phyloP scores from a whole-genome alignment of 768 basidiomycete genomes.

The Leccinum barrowsii region DNA sequence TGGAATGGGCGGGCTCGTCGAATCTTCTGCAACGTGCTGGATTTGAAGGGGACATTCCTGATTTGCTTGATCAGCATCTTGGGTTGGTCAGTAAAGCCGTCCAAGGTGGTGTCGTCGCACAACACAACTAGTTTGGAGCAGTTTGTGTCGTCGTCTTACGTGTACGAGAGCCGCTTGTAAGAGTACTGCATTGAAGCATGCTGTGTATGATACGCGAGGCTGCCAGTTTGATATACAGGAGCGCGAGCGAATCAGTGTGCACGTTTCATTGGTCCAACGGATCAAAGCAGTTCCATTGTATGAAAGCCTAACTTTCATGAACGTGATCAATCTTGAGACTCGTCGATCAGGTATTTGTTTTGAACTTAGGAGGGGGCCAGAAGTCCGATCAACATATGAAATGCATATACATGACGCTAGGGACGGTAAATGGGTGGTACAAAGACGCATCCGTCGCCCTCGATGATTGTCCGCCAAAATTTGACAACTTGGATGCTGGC shows the following conservation, averaged over 20 bases:
- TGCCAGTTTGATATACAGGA: neutral
- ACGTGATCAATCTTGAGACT: too few relatives aligned
- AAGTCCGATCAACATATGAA: neutral
- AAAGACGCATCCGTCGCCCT: conserved; percentile 2
- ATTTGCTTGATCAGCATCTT: conserved; percentile 10
- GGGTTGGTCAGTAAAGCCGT: neutral
- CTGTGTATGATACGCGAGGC: neutral
- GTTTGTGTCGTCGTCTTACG: too few relatives aligned
- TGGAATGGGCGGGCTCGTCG: conserved; percentile 23
- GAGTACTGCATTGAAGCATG: neutral
- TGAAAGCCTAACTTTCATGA: too few relatives aligned
- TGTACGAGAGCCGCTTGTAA: neutral
- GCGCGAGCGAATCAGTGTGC: too few relatives aligned
- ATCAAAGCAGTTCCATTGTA: too few relatives aligned
- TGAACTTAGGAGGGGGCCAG: too few relatives aligned
- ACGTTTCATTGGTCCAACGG: too few relatives aligned
- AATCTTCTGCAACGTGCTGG: neutral
- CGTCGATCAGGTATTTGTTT: too few relatives aligned
- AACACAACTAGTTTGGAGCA: neutral
- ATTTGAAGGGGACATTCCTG: neutral
- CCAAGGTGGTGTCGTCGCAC: neutral
- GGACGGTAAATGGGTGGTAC: too few relatives aligned
- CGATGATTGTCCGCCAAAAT: conserved; percentile 13
- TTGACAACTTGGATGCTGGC: conserved; percentile 23
- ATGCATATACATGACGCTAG: neutral